Conservation (phyloP, 2,329 filamentous ascomycete genomes). For the Apiospora aurea region DNA sequence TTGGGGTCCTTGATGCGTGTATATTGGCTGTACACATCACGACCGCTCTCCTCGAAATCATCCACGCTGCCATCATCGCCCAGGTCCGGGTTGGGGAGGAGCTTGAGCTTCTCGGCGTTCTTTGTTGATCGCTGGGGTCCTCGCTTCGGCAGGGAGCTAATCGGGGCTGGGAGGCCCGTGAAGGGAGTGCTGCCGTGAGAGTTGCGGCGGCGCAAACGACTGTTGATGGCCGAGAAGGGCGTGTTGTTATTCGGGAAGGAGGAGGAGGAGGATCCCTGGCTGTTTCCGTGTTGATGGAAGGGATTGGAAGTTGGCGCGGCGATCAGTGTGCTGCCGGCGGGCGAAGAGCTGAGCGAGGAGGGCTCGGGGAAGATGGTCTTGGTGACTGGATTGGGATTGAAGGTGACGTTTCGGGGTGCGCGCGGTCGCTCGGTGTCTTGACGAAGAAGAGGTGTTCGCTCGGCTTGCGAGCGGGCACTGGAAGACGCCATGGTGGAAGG, state of each 20-base stretch:
- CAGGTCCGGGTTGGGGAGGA: constrained; percentile 87
- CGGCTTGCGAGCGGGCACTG: constrained; percentile 31
- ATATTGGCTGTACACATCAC: constrained; percentile 97
- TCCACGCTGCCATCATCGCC: constrained; percentile 18
- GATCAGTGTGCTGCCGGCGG: constrained; percentile 42
- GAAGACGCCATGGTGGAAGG: constrained; percentile 35
- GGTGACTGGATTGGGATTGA: constrained; percentile 74
- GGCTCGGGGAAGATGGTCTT: constrained; percentile 64
- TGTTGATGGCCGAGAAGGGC: constrained; percentile 80
- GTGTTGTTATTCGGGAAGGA: constrained; percentile 42
- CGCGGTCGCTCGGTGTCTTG: constrained; percentile 48
- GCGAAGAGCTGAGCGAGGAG: constrained; percentile 40
- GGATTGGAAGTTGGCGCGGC: constrained; percentile 40
- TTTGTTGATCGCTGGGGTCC: constrained; percentile 95
- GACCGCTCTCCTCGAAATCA: constrained; percentile 86
- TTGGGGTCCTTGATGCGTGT: constrained; percentile 97
- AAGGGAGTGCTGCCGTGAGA: constrained; percentile 72
- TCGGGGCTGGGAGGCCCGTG: constrained; percentile 47
- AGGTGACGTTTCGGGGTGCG: constrained; percentile 73
- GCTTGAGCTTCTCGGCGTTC: constrained; percentile 94
- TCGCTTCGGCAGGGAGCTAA: constrained; percentile 68
- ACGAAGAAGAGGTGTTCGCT: constrained; percentile 43
- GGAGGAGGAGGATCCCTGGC: constrained; percentile 48
- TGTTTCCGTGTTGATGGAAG: constrained; percentile 41
- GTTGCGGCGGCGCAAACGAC: constrained; percentile 84